A percentile compares a stretch with the other conserved stretches of the same genome.
Conservation (phyloP, 31 red algal genomes). For the Pterothamnion heteromorphum region DNA sequence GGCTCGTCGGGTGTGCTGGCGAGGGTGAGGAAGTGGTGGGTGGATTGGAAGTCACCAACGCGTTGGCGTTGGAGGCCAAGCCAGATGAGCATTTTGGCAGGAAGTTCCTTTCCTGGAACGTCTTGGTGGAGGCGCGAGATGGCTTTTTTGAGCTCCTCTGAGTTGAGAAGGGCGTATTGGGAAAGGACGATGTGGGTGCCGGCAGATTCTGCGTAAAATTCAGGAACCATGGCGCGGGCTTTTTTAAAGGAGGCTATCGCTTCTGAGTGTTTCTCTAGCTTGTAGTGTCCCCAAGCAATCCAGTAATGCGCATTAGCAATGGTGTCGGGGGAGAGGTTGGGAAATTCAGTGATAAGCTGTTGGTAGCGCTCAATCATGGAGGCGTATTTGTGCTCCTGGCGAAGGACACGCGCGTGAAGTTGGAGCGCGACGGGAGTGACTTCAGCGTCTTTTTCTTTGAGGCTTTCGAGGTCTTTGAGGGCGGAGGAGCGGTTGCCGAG, state of each 20-base stretch:
- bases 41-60: neutral
- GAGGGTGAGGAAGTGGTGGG: neutral
- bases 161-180: neutral
- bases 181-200: neutral
- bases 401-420: neutral
- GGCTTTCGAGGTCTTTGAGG: neutral
- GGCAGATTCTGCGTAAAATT: neutral
- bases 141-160: neutral
- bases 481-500: neutral
- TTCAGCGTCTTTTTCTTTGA: neutral
- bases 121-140: neutral
- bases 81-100: neutral
- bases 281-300: neutral
- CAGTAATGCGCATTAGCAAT: conserved; percentile 16
- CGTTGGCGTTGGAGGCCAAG: neutral
- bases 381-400: neutral
- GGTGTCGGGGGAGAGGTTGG: neutral
- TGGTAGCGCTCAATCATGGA: neutral
- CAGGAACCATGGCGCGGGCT: neutral
- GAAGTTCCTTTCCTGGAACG: neutral
- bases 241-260: neutral
- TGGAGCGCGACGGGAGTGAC: neutral
- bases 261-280: neutral
- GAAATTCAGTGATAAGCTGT: neutral
- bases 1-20: neutral